These are phyloP conservation scores for Stachybotrys chartarum DNA, from an alignment of 2,329 filamentous ascomycete genomes.

Conservation along the genomic window DNA sequence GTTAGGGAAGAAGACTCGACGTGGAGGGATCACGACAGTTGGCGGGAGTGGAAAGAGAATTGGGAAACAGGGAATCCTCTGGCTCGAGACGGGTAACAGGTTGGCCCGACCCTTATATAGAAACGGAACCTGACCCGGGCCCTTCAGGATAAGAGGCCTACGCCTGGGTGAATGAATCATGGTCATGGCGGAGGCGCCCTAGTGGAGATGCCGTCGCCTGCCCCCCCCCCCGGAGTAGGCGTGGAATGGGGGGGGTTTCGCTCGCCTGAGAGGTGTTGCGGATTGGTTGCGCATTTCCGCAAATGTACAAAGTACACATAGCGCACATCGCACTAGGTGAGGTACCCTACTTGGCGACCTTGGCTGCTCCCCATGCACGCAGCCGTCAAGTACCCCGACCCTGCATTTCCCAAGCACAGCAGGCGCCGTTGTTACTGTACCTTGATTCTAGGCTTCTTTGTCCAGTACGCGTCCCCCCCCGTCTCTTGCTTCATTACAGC, in stretches of 20 bases:
- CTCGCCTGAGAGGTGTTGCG: not conserved
- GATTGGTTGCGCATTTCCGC: not conserved
- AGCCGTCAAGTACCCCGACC: not conserved
- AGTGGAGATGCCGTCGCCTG: slow-evolving; percentile 1
- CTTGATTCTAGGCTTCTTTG: not conserved
- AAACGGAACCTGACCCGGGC: not conserved
- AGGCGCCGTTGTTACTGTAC: not conserved
- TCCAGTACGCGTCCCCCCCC: too few species aligned
- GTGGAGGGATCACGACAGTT: too few species aligned
- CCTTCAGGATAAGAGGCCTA: not conserved
- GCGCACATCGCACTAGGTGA: too few species aligned
- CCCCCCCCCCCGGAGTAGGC: not conserved
- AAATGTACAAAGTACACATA: too few species aligned
- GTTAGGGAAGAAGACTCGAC: not conserved
- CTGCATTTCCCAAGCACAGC: not conserved
- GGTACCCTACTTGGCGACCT: too few species aligned
- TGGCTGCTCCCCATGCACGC: not conserved
- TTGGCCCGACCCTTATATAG: not conserved
- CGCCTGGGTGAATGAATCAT: slow-evolving; percentile 1
- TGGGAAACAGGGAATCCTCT: not conserved
- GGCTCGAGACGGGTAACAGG: not conserved
- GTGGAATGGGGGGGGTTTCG: not conserved
- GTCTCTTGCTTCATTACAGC: too few species aligned
- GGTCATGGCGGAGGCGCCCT: not conserved
- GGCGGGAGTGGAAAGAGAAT: not conserved